Evolutionary conservation across 75 land plant species (phyloP), one percentile per base, ranked within the genome.

Genomic region (Pinus albicaulis): DNA sequence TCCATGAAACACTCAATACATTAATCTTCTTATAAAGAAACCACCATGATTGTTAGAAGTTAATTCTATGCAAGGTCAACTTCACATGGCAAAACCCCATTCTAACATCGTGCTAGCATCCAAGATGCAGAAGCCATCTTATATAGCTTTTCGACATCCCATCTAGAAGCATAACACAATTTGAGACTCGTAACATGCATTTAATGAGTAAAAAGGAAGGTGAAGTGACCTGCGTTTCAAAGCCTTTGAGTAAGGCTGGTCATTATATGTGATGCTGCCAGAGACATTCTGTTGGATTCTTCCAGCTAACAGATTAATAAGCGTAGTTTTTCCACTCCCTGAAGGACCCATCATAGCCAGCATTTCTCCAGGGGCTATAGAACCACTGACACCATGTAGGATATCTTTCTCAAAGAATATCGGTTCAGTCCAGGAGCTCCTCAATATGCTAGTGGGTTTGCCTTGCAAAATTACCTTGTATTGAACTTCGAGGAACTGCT

Each of bases 291-390:
- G 14, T 23, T 57, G 74, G 23, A 83, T 65, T 56, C 93, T 85
- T 26, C 95, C 93, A 41, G 89, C 84, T 15, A 95, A 80, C 1
- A 94, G 71, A 77, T 81, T 92, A 7, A 94, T 81, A 5, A 92
- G 89, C 7, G 92, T 91, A 19, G 94, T 94, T 79, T 92, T 94
- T 17, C 97, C 97, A 75, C 95, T 86, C 10, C 97, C 95, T 20
- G 95, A 94, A 53, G 97, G 97, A 17, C 95, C 94, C 94, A 92
- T 94, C 76, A 93, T 78, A 17, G 96, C 96, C 60, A 93, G 82
- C 65, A 88, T 83, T 74, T 93, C 94, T 19, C 96, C 95, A 15
- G 92, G 95, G 56, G 72, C 77, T 31, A 85, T 92, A 19, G 80
- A 83, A n/a, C 94, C 94, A 41, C 88, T 80, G n/a, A 88, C 81